Evolutionary conservation across 2,329 filamentous ascomycete species (phyloP), one percentile per base, ranked within the genome.

Genomic region (Tolypocladium tundrense): DNA sequence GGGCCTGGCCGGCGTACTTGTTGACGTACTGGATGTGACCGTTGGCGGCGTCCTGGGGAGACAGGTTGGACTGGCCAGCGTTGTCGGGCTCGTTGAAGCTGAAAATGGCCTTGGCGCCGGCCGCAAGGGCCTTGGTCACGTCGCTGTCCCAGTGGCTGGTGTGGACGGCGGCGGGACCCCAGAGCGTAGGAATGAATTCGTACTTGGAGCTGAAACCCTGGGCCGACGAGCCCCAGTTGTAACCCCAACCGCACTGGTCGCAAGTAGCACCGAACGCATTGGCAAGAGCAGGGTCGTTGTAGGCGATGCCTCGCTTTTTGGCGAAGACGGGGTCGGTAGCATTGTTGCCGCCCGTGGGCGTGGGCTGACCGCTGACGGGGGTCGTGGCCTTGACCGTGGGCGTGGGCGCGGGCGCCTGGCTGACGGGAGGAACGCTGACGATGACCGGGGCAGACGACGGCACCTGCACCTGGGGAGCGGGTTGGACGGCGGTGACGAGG

Each of bases 81-180:
- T 79, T 78, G 70, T 90, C 87, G 52, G 84, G 84, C 77, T 90
- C 87, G 78, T 90, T 90, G 81, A 88, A 88, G 70, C 79, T 78
- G 67, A 89, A 78, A 57, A 89, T 70, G 64, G 79, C 76, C 61
- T 76, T 80, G 62, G 79, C 73, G 58, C 86, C 86, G 14, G 69
- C 68, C 55, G 70, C 64, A 60, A 88, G 79, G 60, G 82, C 81
- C 19, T 70, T 67, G 56, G 78, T 68, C 52, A 79, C 84, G 61
- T 79, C 77, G 16, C 60, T 52, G 39, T 66, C 63, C 84, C 86
- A 90, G 65, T 66, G 68, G 57, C 64, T 57, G 58, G 77, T 77
- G 69, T 81, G 76, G 14, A 72, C 69, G 11, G 66, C 58, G 14
- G 63, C 63, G 57, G 77, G 69, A 56, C 81, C 79, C 85, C 83